Conservation (phyloP, 176 grass and related monocot species). For the Olyra latifolia region DNA sequence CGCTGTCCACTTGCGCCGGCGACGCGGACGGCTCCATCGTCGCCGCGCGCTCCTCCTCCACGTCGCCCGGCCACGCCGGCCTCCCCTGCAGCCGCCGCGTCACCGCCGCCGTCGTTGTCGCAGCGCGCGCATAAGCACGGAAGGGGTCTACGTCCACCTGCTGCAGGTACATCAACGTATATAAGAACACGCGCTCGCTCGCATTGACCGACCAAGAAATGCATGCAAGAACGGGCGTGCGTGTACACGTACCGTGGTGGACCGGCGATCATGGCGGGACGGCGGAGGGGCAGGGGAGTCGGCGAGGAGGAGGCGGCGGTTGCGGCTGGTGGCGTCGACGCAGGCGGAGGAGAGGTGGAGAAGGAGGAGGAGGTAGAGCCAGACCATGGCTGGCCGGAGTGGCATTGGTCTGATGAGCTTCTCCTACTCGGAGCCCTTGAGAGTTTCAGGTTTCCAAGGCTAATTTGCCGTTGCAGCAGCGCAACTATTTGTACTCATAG, state of each 20-base stretch:
- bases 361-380: conserved; percentile 37
- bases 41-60: background rate
- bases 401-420: background rate
- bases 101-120: background rate
- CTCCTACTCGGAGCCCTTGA: background rate
- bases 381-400: conserved; percentile 22
- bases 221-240: background rate
- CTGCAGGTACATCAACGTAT: background rate
- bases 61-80: background rate
- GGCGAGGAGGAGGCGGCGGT: conserved; percentile 7
- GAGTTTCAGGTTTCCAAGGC: background rate
- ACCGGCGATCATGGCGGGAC: background rate
- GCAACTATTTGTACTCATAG: background rate
- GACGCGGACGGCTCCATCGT: background rate
- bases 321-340: conserved; percentile 29
- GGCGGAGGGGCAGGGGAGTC: background rate
- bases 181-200: background rate
- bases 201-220: background rate
- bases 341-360: conserved; percentile 26
- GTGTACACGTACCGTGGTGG: conserved; percentile 5
- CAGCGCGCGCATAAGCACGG: background rate
- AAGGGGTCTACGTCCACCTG: conserved; percentile 13
- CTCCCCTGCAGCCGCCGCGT: background rate
- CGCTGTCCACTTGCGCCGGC: background rate
- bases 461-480: background rate